Evolutionary conservation across 306 rosid genomes (phyloP), one percentile per base, ranked within the genome.

Genomic region (Medicago lupulina): DNA sequence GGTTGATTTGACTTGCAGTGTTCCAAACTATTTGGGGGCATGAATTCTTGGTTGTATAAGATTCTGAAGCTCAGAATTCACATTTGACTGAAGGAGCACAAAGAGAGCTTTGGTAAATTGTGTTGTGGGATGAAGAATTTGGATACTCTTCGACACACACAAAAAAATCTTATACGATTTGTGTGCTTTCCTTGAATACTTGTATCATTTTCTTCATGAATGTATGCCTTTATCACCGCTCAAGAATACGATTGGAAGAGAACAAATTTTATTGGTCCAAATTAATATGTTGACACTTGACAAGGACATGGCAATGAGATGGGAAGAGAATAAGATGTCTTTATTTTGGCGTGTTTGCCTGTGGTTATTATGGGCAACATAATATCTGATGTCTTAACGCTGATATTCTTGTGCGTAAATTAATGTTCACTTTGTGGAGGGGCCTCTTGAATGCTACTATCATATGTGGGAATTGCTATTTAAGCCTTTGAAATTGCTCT

Each of bases 1-100:
- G 23, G 73, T 75, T 31, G 23, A 40, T 74, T 81, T 80, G 60
- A 40, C 40, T 60, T 49, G 43, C 23, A 21, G 25, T 49, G 71
- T 61, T 31, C 21, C 21, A 19, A 15, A 8, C 21, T 61, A 36
- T 9, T 57, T 21, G 63, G 63, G 63, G 38, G 38, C 7, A 34
- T 34, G 38, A 34, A 4, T 57, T 36, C 63, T 19, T 21, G 63
- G 11, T 57, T 57, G 36, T 19, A 21, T 21, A 21, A 57, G 63
- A 19, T 57, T 57, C 63, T 10, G 34, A 57, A 57, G 63, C 14
- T 57, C 44, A 61, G 67, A 61, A 61, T 14, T n/a, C 1, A 19
- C 8, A 18, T 61, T 34, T 61, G 67, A 34, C 44, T 14, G 67
- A 34, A 61, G 67, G 5, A 61, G 9, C 6, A 14, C 44, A 31